phyloP scores from a whole-genome alignment of 1,284 basidiomycete genomes.

The Tilletia setariae region DNA sequence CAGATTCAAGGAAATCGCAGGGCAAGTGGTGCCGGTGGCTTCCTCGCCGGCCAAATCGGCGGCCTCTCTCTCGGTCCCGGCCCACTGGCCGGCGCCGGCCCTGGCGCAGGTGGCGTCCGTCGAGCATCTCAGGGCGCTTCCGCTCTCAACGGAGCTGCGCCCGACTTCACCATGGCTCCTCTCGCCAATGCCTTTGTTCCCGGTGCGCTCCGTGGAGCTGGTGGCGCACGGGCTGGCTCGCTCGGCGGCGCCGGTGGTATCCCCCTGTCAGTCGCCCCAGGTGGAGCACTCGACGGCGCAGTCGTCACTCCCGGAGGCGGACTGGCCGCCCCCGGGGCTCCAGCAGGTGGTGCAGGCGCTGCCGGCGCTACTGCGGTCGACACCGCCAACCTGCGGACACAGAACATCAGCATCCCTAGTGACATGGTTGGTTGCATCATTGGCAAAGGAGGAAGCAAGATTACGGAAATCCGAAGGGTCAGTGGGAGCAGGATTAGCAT shows the following conservation, averaged over 20 bases:
- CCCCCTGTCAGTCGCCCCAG: conserved; percentile 17
- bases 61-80: conserved; percentile 24
- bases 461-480: conserved; percentile 94
- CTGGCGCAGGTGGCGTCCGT: neutral
- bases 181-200: conserved; percentile 12
- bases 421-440: conserved; percentile 77
- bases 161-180: conserved; percentile 15
- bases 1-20: conserved; percentile 45
- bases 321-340: conserved; percentile 30
- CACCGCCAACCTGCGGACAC: conserved; percentile 79
- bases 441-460: conserved; percentile 93
- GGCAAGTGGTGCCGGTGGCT: conserved; percentile 40
- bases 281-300: conserved; percentile 38
- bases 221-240: neutral
- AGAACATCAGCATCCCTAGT: conserved; percentile 92
- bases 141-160: conserved; percentile 1
- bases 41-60: conserved; percentile 47
- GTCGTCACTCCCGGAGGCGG: conserved; percentile 47
- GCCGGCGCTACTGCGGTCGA: conserved; percentile 52
- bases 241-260: conserved; percentile 7
- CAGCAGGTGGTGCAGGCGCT: conserved; percentile 37
- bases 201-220: neutral
- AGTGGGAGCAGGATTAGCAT: conserved; percentile 96
- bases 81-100: neutral
- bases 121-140: conserved; percentile 7